phyloP scores from a whole-genome alignment of 179 eudicot genomes.

The Nepenthes alata region DNA sequence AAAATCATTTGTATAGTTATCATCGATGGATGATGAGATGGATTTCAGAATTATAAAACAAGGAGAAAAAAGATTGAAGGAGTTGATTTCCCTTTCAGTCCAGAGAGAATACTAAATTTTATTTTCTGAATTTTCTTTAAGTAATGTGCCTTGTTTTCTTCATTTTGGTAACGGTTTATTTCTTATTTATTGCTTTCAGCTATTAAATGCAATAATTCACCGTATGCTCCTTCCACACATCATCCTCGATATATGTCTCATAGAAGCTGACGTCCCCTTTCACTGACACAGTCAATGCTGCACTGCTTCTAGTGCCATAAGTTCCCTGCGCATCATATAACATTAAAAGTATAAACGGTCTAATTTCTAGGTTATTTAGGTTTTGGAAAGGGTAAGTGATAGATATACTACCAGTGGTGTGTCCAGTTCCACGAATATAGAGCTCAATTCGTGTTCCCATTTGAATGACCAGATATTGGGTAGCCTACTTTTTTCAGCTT shows the following conservation, averaged over 20 bases:
- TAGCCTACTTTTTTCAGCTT: constrained; percentile 26
- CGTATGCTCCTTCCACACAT: constrained; percentile 47
- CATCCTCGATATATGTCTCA: constrained; percentile 53
- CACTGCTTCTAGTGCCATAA: constrained; percentile 67
- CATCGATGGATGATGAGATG: too few relatives aligned
- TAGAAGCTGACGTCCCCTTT: constrained; percentile 48
- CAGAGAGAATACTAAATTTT: too few relatives aligned
- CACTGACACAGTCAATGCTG: constrained; percentile 36
- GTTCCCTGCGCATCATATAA: constrained; percentile 24
- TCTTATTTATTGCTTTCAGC: not conserved
- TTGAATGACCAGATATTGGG: constrained; percentile 26
- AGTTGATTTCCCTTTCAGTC: too few relatives aligned
- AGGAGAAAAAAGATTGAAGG: too few relatives aligned
- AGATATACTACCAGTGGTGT: constrained; percentile 17
- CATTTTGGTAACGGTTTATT: not conserved
- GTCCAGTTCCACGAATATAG: constrained; percentile 25
- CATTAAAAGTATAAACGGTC: not conserved
- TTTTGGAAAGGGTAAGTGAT: not conserved
- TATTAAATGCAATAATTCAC: constrained; percentile 25
- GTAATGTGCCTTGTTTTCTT: too few relatives aligned
- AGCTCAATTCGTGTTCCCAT: constrained; percentile 28
- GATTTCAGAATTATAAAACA: too few relatives aligned
- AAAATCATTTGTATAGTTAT: too few relatives aligned
- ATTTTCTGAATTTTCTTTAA: too few relatives aligned
- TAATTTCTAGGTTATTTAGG: too few relatives aligned